phyloP scores from a whole-genome alignment of 148 eudicot species.

The Dianthus caryophyllus region DNA sequence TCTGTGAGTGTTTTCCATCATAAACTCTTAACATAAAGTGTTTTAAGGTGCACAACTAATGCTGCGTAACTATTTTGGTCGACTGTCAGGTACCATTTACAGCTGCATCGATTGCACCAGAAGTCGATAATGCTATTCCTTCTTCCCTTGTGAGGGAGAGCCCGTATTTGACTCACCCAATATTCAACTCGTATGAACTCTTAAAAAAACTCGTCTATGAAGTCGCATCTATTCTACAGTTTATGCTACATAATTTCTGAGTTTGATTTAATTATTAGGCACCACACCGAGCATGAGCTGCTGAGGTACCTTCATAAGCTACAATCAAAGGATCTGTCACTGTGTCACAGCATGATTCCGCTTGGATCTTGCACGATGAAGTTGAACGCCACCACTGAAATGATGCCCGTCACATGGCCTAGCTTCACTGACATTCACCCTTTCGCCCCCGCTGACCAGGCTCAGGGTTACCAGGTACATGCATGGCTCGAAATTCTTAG shows the following conservation, averaged over 20 bases:
- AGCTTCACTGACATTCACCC: slow-evolving; percentile 76
- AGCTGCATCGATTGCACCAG: slow-evolving; percentile 81
- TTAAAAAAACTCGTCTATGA: slow-evolving; percentile 13
- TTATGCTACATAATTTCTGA: slow-evolving; percentile 19
- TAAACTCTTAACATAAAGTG: slow-evolving; percentile 5
- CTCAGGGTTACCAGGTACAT: slow-evolving; percentile 82
- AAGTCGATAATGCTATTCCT: slow-evolving; percentile 67
- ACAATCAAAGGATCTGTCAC: slow-evolving; percentile 86
- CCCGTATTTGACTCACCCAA: slow-evolving; percentile 75
- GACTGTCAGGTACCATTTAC: slow-evolving; percentile 69
- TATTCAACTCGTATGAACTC: slow-evolving; percentile 77
- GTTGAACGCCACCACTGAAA: slow-evolving; percentile 94
- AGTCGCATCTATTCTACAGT: neutral
- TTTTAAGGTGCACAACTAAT: slow-evolving; percentile 3
- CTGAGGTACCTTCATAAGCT: slow-evolving; percentile 72
- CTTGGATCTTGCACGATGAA: slow-evolving; percentile 99
- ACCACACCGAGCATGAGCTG: slow-evolving; percentile 97
- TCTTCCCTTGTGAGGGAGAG: slow-evolving; percentile 70
- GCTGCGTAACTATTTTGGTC: neutral
- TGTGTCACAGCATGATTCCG: slow-evolving; percentile 99
- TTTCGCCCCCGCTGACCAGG: slow-evolving; percentile 85
- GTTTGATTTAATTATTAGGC: slow-evolving; percentile 37
- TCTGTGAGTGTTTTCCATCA: slow-evolving; percentile 45
- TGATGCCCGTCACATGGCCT: slow-evolving; percentile 99
- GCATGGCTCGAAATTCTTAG: neutral